Percentiles rank a stretch among this genome's conserved stretches.
These are phyloP conservation scores for Ganoderma lingzhi DNA, from an alignment of 1,284 basidiomycete species.

Conservation along the genomic window DNA sequence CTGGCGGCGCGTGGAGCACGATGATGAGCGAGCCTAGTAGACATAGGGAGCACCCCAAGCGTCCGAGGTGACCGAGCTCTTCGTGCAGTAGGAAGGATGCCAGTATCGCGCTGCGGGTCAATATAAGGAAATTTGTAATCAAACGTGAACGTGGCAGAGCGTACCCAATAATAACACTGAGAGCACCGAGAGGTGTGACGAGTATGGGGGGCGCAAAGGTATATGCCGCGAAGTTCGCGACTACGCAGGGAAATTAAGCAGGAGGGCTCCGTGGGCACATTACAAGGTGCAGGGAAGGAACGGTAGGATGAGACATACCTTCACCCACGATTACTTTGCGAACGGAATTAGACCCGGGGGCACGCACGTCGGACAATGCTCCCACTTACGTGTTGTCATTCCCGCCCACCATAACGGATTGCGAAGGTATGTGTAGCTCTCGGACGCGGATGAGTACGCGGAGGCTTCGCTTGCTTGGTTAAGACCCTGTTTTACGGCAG, in stretches of 20 bases:
- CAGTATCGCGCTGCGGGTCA: slow-evolving; percentile 76
- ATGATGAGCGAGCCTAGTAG: slow-evolving; percentile 94
- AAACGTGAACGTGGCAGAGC: slow-evolving; percentile 38
- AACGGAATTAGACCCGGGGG: slow-evolving; percentile 16
- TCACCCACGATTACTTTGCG: slow-evolving; percentile 87
- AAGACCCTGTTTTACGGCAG: slow-evolving; percentile 66
- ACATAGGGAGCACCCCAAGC: slow-evolving; percentile 93
- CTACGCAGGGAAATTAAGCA: slow-evolving; percentile 49
- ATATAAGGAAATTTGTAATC: neutral
- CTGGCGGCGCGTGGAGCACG: slow-evolving; percentile 97
- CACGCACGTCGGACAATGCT: slow-evolving; percentile 9
- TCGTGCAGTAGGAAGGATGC: slow-evolving; percentile 95
- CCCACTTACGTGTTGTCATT: slow-evolving; percentile 89
- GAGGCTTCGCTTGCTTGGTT: slow-evolving; percentile 77
- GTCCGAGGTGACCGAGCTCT: slow-evolving; percentile 92
- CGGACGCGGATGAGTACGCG: slow-evolving; percentile 57
- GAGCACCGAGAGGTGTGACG: slow-evolving; percentile 94
- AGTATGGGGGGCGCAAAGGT: slow-evolving; percentile 98
- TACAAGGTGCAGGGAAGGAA: slow-evolving; percentile 58
- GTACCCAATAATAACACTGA: slow-evolving; percentile 95
- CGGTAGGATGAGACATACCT: slow-evolving; percentile 68
- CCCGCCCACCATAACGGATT: slow-evolving; percentile 99
- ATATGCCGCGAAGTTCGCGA: slow-evolving; percentile 99
- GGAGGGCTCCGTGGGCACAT: neutral
- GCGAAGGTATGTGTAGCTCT: slow-evolving; percentile 75